Evolutionary conservation across 1,139 yeast genomes (phyloP), one percentile per base, ranked within the genome.

Genomic region (Pneumocystis oryctolagi): DNA sequence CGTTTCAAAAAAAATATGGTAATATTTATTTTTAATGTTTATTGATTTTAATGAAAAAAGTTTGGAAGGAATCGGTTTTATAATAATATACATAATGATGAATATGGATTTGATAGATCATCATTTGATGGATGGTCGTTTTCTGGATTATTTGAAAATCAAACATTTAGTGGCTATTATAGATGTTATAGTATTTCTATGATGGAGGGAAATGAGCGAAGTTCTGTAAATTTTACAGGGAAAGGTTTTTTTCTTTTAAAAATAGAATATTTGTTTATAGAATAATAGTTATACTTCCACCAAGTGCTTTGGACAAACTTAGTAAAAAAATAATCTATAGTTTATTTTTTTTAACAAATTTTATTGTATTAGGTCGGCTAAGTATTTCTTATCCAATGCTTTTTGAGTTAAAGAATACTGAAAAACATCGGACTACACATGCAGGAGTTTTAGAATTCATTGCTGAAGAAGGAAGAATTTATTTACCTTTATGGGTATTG

Each of bases 341-440:
- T 35, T 30, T 18, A 20, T 1, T 3, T 20, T 8, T 35, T 8
- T 9, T 1, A 35, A 31, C 18, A 8, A 20, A 9, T 1, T 9
- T 47, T 3, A 47, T 25, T 47, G 3, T 34, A 4, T 9, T 56
- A 65, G 67, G 71, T 72, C 70, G 75, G 70, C 74, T 85, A 58
- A 94, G 90, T 71, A 89, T 94, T 63, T 79, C 96, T 68, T 94
- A 94, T 71, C 98, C 99, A 0, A 94, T 94, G 98, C 78, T 92
- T 62, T 94, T 94, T 71, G 87, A 85, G 72, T 76, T 92, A 63
- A 78, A 79, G 59, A 86, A 87, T 66, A 37, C 58, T n/a, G 59
- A 57, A 20, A 35, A 35, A 16, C 30, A 35, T 5, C 69, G 75
- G 53, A 77, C 73, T 12, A 87, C 97, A 0, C 96, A 89, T 72